phyloP scores from a whole-genome alignment of 2,329 filamentous ascomycete species.

The Cladosporium halotolerans region DNA sequence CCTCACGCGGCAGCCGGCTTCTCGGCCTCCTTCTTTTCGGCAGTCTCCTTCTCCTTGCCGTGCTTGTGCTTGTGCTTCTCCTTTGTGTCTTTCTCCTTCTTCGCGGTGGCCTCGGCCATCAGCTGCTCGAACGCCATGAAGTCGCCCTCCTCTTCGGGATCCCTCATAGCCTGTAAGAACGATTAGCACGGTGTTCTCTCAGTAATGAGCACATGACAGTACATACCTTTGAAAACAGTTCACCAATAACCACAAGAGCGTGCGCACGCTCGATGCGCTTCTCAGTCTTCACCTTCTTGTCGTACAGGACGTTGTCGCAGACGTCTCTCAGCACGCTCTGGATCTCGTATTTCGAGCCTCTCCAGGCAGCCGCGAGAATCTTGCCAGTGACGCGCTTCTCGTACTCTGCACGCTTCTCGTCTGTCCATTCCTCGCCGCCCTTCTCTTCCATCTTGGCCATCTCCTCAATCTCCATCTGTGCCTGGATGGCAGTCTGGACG shows the following conservation, averaged over 20 bases:
- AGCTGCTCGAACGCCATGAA: slow-evolving; percentile 98
- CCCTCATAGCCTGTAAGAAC: slow-evolving; percentile 64
- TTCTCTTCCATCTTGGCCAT: slow-evolving; percentile 95
- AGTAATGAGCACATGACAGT: background rate
- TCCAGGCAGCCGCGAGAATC: slow-evolving; percentile 94
- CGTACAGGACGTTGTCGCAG: slow-evolving; percentile 78
- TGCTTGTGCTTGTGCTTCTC: slow-evolving; percentile 52
- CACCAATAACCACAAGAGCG: slow-evolving; percentile 79
- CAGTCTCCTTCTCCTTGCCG: slow-evolving; percentile 41
- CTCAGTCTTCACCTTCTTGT: slow-evolving; percentile 67
- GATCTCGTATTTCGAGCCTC: slow-evolving; percentile 95
- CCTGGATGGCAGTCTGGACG: slow-evolving; percentile 91
- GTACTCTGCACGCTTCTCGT: slow-evolving; percentile 93
- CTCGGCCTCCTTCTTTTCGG: slow-evolving; percentile 7
- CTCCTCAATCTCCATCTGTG: slow-evolving; percentile 97
- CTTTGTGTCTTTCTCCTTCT: slow-evolving; percentile 79
- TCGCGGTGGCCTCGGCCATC: slow-evolving; percentile 90
- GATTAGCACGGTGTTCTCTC: slow-evolving; percentile 11
- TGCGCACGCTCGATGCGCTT: slow-evolving; percentile 91
- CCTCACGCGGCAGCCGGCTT: slow-evolving; percentile 6
- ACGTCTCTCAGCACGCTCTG: slow-evolving; percentile 92
- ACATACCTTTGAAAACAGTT: slow-evolving; percentile 78
- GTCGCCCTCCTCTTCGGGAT: slow-evolving; percentile 93
- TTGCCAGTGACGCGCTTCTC: slow-evolving; percentile 95
- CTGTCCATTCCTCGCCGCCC: slow-evolving; percentile 95